Base-by-base conservation (phyloP, 2,329 filamentous ascomycete genomes). In the Elsinoe necatrix region DNA sequence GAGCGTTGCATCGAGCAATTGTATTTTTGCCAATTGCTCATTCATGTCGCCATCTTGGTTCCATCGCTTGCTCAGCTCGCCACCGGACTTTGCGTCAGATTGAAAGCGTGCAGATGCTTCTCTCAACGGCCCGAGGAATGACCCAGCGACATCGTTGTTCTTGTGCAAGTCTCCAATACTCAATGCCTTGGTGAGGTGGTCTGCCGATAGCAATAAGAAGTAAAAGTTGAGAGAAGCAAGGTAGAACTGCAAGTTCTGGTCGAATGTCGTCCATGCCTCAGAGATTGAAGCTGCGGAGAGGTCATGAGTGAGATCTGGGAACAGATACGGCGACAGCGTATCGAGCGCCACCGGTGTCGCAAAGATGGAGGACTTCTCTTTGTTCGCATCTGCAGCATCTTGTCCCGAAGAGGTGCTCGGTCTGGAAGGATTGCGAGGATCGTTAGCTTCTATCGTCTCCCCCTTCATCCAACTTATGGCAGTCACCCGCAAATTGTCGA, bases 391-490 rank as follows among this genome's bases (percentile, higher is more conserved):
- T 29, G 51, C 39, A 14, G 50, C 27, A 14, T 50, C 42, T 16
- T 58, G 37, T n/a, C 54, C 47, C n/a, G 57, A 47, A 9, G 31
- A 41, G 3, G 42, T 59, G 25, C 18, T 16, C 21, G 47, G 50
- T 12, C 35, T 11, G 14, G 50, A 39, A 18, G 39, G 9, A n/a
- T 12, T 37, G 16, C 37, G 41, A 25, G 54, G 11, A n/a, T 47
- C 54, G 16, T 45, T 75, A 3, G 76, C 74, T 61, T 76, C 72
- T 4, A 83, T 71, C 0, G 80, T 77, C 63, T 83, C 81, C 39
- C 80, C 73, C 63, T 82, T 83, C 31, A 83, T 69, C 81, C 81
- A 84, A 31, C 77, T 75, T 4, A 84, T 75, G 2, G 80, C 80
- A 41, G 75, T 77, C 34, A 79, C 78, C 62, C 80, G 80, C 35